Conservation (phyloP, 129 eudicot species). For the Helichrysum umbraculigerum region DNA sequence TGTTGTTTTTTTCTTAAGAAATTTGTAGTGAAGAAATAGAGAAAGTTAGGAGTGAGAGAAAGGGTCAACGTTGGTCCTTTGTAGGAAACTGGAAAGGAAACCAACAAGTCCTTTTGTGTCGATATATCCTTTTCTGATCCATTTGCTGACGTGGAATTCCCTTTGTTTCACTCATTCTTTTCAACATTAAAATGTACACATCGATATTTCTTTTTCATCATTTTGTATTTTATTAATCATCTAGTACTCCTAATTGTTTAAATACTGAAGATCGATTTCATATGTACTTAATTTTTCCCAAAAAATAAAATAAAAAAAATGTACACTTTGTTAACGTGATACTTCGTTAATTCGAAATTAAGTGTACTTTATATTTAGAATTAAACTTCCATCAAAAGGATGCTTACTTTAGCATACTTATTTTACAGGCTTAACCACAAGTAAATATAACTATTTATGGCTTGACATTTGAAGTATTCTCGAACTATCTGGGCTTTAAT, state of each 20-base stretch:
- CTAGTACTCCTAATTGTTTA: no score
- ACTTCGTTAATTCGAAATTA: not conserved
- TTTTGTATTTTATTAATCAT: no score
- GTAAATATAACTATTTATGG: no score
- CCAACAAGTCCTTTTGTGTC: constrained; percentile 30
- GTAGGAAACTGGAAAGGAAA: constrained; percentile 25
- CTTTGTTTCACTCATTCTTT: constrained; percentile 29
- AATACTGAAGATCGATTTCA: no score
- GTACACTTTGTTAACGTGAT: not conserved
- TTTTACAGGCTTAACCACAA: no score
- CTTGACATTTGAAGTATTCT: no score
- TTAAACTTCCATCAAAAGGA: no score
- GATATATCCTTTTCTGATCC: constrained; percentile 38
- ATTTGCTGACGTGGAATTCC: constrained; percentile 31
- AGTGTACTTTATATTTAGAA: no score
- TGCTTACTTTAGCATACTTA: no score
- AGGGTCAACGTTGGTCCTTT: constrained; percentile 28
- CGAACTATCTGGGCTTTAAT: no score
- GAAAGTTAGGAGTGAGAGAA: not conserved
- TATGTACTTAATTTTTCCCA: not conserved
- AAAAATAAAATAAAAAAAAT: not conserved
- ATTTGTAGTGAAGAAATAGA: not conserved
- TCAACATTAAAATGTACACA: not conserved
- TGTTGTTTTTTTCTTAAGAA: not conserved
- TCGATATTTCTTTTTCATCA: not conserved